Conservation (phyloP, 331 rosid species). For the Prunus yedoensis region DNA sequence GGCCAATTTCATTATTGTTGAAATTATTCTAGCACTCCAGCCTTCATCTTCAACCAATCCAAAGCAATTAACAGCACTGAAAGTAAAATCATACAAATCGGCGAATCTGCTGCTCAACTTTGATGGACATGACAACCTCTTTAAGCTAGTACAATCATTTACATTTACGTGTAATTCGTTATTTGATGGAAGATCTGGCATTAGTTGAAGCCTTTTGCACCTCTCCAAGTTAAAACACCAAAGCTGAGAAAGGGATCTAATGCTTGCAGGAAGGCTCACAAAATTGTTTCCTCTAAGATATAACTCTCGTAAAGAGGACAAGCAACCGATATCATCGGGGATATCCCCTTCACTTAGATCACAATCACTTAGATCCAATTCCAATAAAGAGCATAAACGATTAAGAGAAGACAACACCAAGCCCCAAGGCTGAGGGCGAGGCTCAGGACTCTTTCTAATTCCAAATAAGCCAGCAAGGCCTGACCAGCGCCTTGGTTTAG, state of each 20-base stretch:
- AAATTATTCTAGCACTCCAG: background rate
- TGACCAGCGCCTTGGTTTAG: no score
- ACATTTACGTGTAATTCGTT: background rate
- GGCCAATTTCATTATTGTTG: background rate
- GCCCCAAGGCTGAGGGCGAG: no score
- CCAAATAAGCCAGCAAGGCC: no score
- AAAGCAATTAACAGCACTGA: background rate
- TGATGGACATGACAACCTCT: background rate
- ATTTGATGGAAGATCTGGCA: background rate
- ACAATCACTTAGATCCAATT: background rate
- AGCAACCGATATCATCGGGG: background rate
- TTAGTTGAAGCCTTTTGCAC: background rate
- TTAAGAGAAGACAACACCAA: no score
- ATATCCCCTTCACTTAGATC: background rate
- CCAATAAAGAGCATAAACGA: no score
- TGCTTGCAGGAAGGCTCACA: conserved; percentile 7
- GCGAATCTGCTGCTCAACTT: background rate
- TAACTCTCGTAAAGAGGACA: background rate
- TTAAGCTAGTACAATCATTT: background rate
- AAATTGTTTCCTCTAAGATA: background rate
- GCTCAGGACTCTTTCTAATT: no score
- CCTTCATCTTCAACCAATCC: background rate
- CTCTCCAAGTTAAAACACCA: background rate
- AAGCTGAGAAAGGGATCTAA: background rate
- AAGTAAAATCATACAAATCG: background rate